Percentiles rank a stretch among this genome's conserved stretches.
phyloP scores from a whole-genome alignment of 768 basidiomycete species.

The Psilocybe sp. region DNA sequence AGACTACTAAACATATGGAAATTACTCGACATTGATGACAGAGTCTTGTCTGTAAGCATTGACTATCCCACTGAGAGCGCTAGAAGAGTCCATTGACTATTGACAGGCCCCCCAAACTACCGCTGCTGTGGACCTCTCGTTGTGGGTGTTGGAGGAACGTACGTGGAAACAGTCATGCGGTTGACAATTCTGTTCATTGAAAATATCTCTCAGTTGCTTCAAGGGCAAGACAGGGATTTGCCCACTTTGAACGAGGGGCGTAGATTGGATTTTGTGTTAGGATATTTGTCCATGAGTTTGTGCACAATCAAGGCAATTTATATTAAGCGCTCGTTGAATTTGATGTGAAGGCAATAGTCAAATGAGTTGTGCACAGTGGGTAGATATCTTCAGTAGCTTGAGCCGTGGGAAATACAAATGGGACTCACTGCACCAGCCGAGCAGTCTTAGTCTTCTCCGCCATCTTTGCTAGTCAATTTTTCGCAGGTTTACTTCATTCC shows the following conservation, averaged over 20 bases:
- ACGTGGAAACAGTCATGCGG: neutral
- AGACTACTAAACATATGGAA: neutral
- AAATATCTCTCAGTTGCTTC: conserved; percentile 4
- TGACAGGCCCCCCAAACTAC: conserved; percentile 9
- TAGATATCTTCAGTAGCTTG: too few relatives aligned
- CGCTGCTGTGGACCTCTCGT: conserved; percentile 16
- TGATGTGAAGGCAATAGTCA: neutral
- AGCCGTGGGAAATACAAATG: too few relatives aligned
- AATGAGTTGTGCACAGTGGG: too few relatives aligned
- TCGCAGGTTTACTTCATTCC: too few relatives aligned
- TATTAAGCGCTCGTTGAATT: neutral
- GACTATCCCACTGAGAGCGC: neutral
- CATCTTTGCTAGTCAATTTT: too few relatives aligned
- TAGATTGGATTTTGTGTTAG: neutral
- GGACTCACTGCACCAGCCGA: too few relatives aligned
- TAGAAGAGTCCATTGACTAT: neutral
- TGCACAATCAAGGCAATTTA: too few relatives aligned
- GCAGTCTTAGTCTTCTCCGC: too few relatives aligned
- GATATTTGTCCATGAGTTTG: neutral
- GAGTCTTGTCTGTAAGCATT: conserved; percentile 1
- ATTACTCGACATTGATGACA: neutral
- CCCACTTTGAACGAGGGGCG: conserved; percentile 2
- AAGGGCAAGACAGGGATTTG: conserved; percentile 9
- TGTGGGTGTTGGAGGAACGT: conserved; percentile 16
- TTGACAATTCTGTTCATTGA: neutral